Percentiles rank a stretch among this genome's conserved stretches.
These are phyloP conservation scores for Podosphaera leucotricha DNA, from an alignment of 2,329 filamentous ascomycete species.

Conservation along the genomic window DNA sequence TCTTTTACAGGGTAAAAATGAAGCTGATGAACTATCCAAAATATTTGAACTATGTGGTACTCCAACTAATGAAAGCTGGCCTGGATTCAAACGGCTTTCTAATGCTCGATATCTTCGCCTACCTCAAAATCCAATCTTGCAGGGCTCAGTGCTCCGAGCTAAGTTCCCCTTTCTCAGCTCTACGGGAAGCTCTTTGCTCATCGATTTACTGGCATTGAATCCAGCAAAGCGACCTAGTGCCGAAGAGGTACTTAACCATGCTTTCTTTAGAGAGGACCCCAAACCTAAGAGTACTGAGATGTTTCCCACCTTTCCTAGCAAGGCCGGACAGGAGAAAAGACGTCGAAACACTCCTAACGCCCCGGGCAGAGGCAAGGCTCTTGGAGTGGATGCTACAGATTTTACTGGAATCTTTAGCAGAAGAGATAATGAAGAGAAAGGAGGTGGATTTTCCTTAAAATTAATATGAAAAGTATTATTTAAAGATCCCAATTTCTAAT, in stretches of 20 bases:
- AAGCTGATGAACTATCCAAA: slow-evolving; percentile 69
- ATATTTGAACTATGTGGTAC: slow-evolving; percentile 82
- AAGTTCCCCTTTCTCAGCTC: slow-evolving; percentile 63
- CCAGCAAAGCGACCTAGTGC: slow-evolving; percentile 49
- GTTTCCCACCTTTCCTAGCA: slow-evolving; percentile 94
- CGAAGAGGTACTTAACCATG: slow-evolving; percentile 48
- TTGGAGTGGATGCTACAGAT: slow-evolving; percentile 30
- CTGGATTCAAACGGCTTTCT: slow-evolving; percentile 62
- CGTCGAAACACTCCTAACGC: slow-evolving; percentile 59
- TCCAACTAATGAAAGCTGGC: slow-evolving; percentile 65
- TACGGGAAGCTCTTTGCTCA: slow-evolving; percentile 47
- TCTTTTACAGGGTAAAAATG: slow-evolving; percentile 68
- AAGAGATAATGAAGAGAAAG: slow-evolving; percentile 37
- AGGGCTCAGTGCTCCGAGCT: slow-evolving; percentile 37
- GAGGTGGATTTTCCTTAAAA: slow-evolving; percentile 41
- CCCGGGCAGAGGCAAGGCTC: slow-evolving; percentile 46
- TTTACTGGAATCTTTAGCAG: slow-evolving; percentile 50
- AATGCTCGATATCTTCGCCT: slow-evolving; percentile 64
- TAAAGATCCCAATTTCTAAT: too few species aligned
- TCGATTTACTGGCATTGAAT: slow-evolving; percentile 47
- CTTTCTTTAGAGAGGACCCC: slow-evolving; percentile 75
- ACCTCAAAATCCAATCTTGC: slow-evolving; percentile 22
- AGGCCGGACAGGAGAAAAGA: slow-evolving; percentile 73
- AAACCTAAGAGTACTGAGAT: slow-evolving; percentile 73
- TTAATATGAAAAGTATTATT: slow-evolving; percentile 21